phyloP scores from a whole-genome alignment of 2,329 filamentous ascomycete genomes.

The Fusarium zealandicum region DNA sequence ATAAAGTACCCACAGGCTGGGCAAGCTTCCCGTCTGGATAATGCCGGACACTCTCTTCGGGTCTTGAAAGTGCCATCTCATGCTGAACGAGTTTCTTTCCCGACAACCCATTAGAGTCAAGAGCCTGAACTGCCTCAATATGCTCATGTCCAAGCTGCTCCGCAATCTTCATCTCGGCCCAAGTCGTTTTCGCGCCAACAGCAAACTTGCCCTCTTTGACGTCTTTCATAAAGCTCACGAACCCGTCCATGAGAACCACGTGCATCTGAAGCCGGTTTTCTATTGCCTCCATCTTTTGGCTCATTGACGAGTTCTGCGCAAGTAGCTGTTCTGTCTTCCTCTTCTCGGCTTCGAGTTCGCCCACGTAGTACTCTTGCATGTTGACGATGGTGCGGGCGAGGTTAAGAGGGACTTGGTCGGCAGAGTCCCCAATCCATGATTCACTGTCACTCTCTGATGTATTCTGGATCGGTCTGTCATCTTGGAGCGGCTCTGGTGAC shows the following conservation, averaged over 20 bases:
- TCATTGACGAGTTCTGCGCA: slow-evolving; percentile 5
- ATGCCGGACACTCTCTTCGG: no score
- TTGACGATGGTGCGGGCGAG: slow-evolving; percentile 27
- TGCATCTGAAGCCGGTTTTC: slow-evolving; percentile 30
- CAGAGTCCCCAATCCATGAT: not conserved
- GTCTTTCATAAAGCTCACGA: slow-evolving; percentile 31
- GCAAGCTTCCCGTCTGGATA: no score
- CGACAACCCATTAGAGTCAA: not conserved
- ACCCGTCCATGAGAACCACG: slow-evolving; percentile 31
- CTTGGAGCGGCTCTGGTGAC: not conserved
- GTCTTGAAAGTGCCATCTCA: no score
- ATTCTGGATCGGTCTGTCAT: not conserved
- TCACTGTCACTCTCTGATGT: accelerated
- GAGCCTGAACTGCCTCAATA: not conserved
- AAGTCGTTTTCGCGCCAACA: not conserved
- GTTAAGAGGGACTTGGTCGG: slow-evolving; percentile 10
- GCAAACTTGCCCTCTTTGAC: slow-evolving; percentile 18
- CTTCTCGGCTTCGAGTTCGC: slow-evolving; percentile 26
- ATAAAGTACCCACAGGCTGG: not conserved
- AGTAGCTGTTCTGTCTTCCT: slow-evolving; percentile 3
- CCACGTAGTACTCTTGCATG: slow-evolving; percentile 34
- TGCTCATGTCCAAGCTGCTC: slow-evolving; percentile 11
- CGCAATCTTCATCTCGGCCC: slow-evolving; percentile 20
- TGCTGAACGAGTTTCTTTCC: not conserved
- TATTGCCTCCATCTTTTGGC: slow-evolving; percentile 8